These are phyloP conservation scores for Maudiozyma turicensis DNA, from an alignment of 805 yeast species.

Conservation along the genomic window DNA sequence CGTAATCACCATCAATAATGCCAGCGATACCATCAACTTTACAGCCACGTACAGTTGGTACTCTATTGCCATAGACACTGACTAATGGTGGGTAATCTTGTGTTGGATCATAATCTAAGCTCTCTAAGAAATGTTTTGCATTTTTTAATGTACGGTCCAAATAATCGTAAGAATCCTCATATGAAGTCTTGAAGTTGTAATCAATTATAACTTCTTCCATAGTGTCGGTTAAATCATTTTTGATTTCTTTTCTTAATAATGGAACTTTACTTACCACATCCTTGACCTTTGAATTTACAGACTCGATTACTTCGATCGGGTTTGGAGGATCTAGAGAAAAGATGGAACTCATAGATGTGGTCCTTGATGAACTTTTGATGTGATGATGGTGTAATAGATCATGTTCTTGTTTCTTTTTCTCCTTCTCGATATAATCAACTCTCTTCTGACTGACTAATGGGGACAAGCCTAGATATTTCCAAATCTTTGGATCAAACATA, in stretches of 20 bases:
- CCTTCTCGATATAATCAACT: slow-evolving; percentile 4
- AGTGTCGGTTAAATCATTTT: slow-evolving; percentile 1
- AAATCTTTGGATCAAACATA: slow-evolving; percentile 67
- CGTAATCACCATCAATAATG: slow-evolving; percentile 61
- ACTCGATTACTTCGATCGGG: background rate
- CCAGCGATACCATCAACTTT: slow-evolving; percentile 53
- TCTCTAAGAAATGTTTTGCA: slow-evolving; percentile 48
- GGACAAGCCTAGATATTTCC: slow-evolving; percentile 67
- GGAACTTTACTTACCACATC: slow-evolving; percentile 8
- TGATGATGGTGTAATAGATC: background rate
- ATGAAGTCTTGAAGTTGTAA: slow-evolving; percentile 23
- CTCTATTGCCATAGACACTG: slow-evolving; percentile 66
- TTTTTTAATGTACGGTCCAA: slow-evolving; percentile 49
- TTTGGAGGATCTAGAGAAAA: background rate
- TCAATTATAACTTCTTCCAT: slow-evolving; percentile 3
- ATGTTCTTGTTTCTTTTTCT: slow-evolving; percentile 1
- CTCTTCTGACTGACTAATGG: slow-evolving; percentile 51
- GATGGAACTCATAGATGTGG: background rate
- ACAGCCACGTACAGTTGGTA: slow-evolving; percentile 81
- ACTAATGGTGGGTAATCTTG: slow-evolving; percentile 75
- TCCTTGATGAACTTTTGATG: background rate
- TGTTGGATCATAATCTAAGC: slow-evolving; percentile 43
- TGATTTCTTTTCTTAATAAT: slow-evolving; percentile 4
- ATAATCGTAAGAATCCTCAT: slow-evolving; percentile 54
- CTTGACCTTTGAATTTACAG: slow-evolving; percentile 6